Base-by-base conservation (phyloP, 2,329 filamentous ascomycete genomes). In the Aspergillus vadensis region DNA sequence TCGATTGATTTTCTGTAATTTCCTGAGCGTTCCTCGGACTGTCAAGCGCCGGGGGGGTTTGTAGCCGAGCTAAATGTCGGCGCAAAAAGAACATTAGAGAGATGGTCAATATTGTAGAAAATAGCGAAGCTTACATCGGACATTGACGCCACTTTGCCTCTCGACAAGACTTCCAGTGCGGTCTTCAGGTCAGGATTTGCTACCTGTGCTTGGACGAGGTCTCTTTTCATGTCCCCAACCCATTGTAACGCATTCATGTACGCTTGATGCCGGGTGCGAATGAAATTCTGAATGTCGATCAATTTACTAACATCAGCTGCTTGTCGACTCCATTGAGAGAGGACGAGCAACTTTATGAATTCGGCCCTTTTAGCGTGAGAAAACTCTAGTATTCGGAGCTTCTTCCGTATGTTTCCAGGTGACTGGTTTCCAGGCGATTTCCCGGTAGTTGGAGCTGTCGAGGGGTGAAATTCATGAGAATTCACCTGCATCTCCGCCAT, bases 151-250 rank as follows among this genome's bases (percentile, higher is more conserved):
- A 89, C 89, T 68, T 87, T 88, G 44, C 91, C 92, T 8, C 87
- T 92, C 5, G 91, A 89, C 57, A 99, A 80, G 25, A 97, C 84
- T 69, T 97, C 88, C 48, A 97, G 80, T 7, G 95, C 94, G 19
- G 92, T 97, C 74, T 90, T 90, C 55, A 99, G 82, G 77, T 99
- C 96, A 1, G 95, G 95, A 71, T 92, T 94, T 4, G 91, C 91
- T 71, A 96, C 83, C 69, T 92, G 89, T 47, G 90, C 90, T 68
- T 82, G 83, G 9, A 85, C 83, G 64, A 96, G 83, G 68, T 89
- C 86, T 64, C 87, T 81, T 77, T 94, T 96, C 70, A 94, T 83
- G 48, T 89, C 83, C 55, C 88, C 85, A 68, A 94, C 81, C 58
- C 85, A 83, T 62, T 85, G 82, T 50, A 91, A 80, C 6, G 86